Percentiles rank a stretch among this genome's conserved stretches.
Evolutionary conservation across 805 yeast species (phyloP).

Genomic region (Metschnikowia gelsemii): DNA sequence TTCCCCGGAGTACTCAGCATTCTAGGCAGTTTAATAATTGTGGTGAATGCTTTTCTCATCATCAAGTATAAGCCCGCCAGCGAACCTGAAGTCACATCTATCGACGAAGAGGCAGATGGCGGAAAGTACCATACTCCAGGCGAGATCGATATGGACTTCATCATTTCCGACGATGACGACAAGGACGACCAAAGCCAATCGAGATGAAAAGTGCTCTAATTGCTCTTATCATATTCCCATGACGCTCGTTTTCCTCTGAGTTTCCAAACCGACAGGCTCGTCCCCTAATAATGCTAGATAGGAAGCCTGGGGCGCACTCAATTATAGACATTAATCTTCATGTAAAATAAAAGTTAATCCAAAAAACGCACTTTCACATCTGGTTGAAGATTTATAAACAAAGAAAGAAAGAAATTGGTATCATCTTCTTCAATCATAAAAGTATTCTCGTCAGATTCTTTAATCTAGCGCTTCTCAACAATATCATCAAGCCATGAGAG

Average conservation of each 20-base stretch:
- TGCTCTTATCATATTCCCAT: neutral
- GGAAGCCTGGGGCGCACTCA: no score
- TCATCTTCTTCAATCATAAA: no score
- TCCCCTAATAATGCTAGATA: no score
- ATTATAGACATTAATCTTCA: no score
- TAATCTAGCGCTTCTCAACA: neutral
- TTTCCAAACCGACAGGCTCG: no score
- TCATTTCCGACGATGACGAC: constrained; percentile 20
- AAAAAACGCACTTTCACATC: no score
- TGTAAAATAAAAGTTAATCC: no score
- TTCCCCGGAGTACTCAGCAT: constrained; percentile 68
- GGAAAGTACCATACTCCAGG: constrained; percentile 19
- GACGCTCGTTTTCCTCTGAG: neutral
- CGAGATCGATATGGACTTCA: constrained; percentile 19
- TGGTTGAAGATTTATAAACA: no score
- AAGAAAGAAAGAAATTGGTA: no score
- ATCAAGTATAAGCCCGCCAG: constrained; percentile 48
- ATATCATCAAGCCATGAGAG: constrained; percentile 19
- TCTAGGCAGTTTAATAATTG: constrained; percentile 66
- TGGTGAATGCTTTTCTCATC: constrained; percentile 62
- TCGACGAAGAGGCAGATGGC: constrained; percentile 12
- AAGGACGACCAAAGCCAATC: constrained; percentile 12
- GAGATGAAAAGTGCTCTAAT: neutral
- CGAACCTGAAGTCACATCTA: constrained; percentile 4
- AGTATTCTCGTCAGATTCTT: no score